A percentile compares a stretch with the other conserved stretches of the same genome.
Conservation (phyloP, 2,329 filamentous ascomycete genomes). For the Cladophialophora yegresii region DNA sequence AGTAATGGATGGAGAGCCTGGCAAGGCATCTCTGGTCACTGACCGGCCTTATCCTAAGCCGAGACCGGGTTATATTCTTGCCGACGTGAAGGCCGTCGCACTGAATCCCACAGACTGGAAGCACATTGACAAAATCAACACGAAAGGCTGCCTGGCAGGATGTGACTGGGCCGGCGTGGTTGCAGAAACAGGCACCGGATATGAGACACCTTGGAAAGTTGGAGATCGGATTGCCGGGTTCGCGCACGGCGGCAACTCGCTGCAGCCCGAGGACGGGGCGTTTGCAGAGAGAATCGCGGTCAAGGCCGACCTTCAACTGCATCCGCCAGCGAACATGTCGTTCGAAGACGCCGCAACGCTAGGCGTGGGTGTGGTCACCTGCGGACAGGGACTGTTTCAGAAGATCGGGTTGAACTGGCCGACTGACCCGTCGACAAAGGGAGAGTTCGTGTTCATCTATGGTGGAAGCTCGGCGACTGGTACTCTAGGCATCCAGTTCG, state of each 20-base stretch:
- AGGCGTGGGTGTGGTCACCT: constrained; percentile 38
- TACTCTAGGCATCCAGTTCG: constrained; percentile 46
- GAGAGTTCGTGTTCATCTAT: constrained; percentile 43
- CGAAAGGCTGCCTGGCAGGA: constrained; percentile 45
- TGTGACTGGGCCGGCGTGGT: constrained; percentile 44
- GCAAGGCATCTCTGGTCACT: constrained; percentile 38
- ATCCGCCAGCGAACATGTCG: constrained; percentile 40
- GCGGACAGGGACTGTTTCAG: constrained; percentile 51
- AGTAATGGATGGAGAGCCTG: constrained; percentile 39
- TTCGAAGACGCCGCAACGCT: constrained; percentile 42
- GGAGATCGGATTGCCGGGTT: constrained; percentile 47
- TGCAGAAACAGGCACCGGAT: constrained; percentile 33
- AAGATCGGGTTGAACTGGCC: constrained; percentile 34
- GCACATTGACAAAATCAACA: constrained; percentile 43
- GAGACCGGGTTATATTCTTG: constrained; percentile 54
- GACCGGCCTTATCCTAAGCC: constrained; percentile 47
- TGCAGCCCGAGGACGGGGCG: constrained; percentile 40
- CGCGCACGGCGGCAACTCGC: constrained; percentile 41
- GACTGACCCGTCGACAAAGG: constrained; percentile 36
- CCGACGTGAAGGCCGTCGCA: constrained; percentile 56
- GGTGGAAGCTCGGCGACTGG: constrained; percentile 47
- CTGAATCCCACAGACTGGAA: constrained; percentile 63
- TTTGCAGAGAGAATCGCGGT: constrained; percentile 44
- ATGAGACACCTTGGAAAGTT: constrained; percentile 44
- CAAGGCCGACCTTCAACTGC: constrained; percentile 39